Percentiles rank a stretch among this genome's conserved stretches.
These are phyloP conservation scores for Fragaria ananassa DNA, from an alignment of 306 rosid species.

Conservation along the genomic window DNA sequence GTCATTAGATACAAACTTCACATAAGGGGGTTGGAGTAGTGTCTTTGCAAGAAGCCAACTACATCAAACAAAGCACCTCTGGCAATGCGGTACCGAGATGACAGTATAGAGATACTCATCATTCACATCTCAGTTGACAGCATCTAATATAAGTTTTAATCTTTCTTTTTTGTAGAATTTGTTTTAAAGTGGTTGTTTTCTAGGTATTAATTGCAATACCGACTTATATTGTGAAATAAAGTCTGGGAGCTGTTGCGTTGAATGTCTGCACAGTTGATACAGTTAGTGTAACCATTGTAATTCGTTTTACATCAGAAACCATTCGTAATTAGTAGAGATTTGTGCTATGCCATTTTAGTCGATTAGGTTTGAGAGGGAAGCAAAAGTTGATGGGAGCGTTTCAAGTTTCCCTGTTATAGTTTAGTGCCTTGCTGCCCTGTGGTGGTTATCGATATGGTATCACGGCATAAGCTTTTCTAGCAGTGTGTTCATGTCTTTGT, in stretches of 20 bases:
- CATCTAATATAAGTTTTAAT: conserved; percentile 4
- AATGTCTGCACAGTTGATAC: conserved; percentile 16
- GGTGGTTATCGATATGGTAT: background rate
- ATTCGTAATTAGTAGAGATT: background rate
- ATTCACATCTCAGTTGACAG: conserved; percentile 20
- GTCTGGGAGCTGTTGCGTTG: conserved; percentile 9
- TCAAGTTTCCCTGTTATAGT: background rate
- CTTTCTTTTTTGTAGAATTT: conserved; percentile 18
- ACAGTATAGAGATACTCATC: conserved; percentile 11
- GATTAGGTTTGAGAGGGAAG: background rate
- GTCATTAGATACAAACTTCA: conserved; percentile 29
- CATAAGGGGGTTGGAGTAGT: conserved; percentile 7
- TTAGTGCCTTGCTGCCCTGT: background rate
- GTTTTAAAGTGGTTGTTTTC: conserved; percentile 11
- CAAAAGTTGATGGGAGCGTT: background rate
- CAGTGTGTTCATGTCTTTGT: background rate
- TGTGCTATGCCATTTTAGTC: background rate
- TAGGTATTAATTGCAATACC: conserved; percentile 23
- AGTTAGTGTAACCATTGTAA: conserved; percentile 12
- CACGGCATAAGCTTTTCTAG: background rate
- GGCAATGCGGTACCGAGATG: conserved; percentile 15
- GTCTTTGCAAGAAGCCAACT: conserved; percentile 16
- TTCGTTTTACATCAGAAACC: background rate
- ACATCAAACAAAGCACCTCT: conserved; percentile 9
- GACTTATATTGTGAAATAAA: conserved; percentile 19